These are phyloP conservation scores for Eucalyptus erythrocorys DNA, from an alignment of 345 rosid species.

Conservation along the genomic window DNA sequence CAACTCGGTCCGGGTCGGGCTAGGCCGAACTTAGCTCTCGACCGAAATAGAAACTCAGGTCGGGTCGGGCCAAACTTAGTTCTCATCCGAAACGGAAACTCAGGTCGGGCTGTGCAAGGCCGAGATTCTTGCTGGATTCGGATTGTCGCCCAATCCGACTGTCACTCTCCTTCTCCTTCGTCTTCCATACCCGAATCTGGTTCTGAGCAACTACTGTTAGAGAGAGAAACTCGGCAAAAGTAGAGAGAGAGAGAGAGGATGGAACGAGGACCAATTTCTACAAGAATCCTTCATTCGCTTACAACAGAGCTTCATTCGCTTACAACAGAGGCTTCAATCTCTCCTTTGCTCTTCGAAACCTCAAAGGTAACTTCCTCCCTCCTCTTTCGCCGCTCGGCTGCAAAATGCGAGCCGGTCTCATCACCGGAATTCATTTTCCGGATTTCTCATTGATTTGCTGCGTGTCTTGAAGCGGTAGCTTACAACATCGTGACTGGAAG, in stretches of 20 bases:
- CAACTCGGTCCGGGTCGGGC: too few species aligned
- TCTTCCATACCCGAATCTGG: neutral
- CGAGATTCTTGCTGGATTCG: neutral
- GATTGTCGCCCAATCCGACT: neutral
- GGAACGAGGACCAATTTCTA: conserved; percentile 53
- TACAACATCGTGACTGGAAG: conserved; percentile 50
- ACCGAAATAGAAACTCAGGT: neutral
- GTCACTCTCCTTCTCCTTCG: neutral
- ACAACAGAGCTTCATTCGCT: conserved; percentile 42
- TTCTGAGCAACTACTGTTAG: neutral
- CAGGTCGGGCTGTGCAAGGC: neutral
- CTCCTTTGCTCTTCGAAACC: conserved; percentile 54
- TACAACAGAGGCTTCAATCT: conserved; percentile 41
- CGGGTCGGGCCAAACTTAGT: too few species aligned
- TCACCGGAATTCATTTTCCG: neutral
- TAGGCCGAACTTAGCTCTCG: too few species aligned
- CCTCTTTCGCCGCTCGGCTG: neutral
- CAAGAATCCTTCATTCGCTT: conserved; percentile 46
- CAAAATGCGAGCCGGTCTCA: neutral
- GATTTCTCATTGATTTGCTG: neutral
- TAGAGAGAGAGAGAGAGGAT: conserved; percentile 12
- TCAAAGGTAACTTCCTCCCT: conserved; percentile 15
- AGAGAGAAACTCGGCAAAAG: neutral
- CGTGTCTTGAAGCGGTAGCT: conserved; percentile 6
- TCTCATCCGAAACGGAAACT: neutral